Evolutionary conservation across 2,329 filamentous ascomycete species (phyloP).

Genomic region (Ambrosiella cleistominuta): DNA sequence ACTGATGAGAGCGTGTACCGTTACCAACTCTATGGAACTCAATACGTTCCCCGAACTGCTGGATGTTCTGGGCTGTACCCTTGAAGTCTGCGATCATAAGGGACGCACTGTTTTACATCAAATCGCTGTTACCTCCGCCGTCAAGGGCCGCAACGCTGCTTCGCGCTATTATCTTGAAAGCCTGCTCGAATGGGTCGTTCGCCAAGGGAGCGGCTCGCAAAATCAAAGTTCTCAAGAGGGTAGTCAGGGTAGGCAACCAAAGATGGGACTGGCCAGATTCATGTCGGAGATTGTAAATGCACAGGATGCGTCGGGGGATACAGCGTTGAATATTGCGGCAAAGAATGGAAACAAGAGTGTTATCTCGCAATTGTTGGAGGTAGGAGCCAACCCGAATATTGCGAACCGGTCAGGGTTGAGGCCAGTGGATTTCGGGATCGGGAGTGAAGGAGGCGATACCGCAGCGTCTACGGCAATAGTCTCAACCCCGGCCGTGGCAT

Average conservation of each 20-base stretch:
- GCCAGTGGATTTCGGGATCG: slow-evolving; percentile 88
- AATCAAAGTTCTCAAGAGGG: slow-evolving; percentile 20
- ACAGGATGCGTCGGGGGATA: slow-evolving; percentile 85
- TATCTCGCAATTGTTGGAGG: slow-evolving; percentile 89
- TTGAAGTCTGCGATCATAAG: slow-evolving; percentile 77
- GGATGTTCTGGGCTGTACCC: slow-evolving; percentile 73
- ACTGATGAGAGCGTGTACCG: slow-evolving; percentile 77
- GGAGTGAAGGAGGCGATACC: slow-evolving; percentile 41
- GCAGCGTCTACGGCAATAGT: slow-evolving; percentile 19
- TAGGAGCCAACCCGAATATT: slow-evolving; percentile 84
- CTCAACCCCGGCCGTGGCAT: slow-evolving; percentile 19
- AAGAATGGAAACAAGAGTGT: slow-evolving; percentile 87
- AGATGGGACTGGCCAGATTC: slow-evolving; percentile 77
- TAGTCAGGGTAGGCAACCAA: slow-evolving; percentile 32
- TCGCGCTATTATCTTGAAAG: slow-evolving; percentile 94
- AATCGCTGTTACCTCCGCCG: slow-evolving; percentile 87
- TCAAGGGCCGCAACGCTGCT: slow-evolving; percentile 79
- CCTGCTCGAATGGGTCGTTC: slow-evolving; percentile 81
- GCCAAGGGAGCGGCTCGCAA: slow-evolving; percentile 48
- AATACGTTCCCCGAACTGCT: slow-evolving; percentile 79
- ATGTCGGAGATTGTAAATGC: slow-evolving; percentile 96
- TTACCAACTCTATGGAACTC: slow-evolving; percentile 87
- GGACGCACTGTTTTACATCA: slow-evolving; percentile 88
- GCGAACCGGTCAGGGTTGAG: slow-evolving; percentile 76
- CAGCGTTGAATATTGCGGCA: slow-evolving; percentile 82